Evolutionary conservation across 1,139 yeast genomes (phyloP).

Genomic region (Hyphopichia wangnamkhiaoensis): DNA sequence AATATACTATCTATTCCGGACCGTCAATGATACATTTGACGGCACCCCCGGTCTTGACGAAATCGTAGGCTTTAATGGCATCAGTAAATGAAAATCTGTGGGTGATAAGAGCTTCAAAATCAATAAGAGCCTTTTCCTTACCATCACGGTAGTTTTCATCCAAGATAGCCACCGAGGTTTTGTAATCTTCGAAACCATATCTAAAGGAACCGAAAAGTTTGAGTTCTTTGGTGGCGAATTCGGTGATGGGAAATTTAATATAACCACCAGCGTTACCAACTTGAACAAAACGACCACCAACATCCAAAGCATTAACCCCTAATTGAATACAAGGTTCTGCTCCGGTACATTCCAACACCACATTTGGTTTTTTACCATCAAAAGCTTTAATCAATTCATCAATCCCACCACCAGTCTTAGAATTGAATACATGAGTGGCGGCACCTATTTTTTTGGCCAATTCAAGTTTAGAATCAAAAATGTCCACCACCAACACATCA

Average conservation of each 20-base stretch:
- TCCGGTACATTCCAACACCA: constrained; percentile 74
- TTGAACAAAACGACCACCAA: constrained; percentile 71
- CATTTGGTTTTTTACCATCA: constrained; percentile 50
- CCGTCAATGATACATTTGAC: constrained; percentile 51
- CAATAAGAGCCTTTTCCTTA: constrained; percentile 48
- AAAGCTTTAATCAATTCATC: constrained; percentile 37
- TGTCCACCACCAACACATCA: constrained; percentile 64
- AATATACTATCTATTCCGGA: constrained; percentile 28
- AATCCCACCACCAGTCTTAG: constrained; percentile 41
- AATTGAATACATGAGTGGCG: constrained; percentile 63
- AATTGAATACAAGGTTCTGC: constrained; percentile 67
- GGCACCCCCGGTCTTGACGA: constrained; percentile 53
- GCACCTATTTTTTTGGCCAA: constrained; percentile 59
- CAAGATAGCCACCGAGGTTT: constrained; percentile 68
- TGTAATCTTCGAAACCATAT: constrained; percentile 78
- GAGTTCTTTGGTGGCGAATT: constrained; percentile 69
- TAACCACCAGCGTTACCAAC: constrained; percentile 75
- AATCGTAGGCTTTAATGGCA: constrained; percentile 79
- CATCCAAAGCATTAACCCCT: constrained; percentile 57
- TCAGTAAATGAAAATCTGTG: constrained; percentile 74
- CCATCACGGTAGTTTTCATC: constrained; percentile 60
- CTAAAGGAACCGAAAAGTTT: constrained; percentile 77
- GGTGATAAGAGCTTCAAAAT: constrained; percentile 64
- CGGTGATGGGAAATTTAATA: constrained; percentile 73
- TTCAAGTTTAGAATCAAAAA: constrained; percentile 57